Evolutionary conservation across 371 early-diverging fungal species (phyloP), one percentile per base, ranked within the genome.

Genomic region (Lichtheimia hyalospora): DNA sequence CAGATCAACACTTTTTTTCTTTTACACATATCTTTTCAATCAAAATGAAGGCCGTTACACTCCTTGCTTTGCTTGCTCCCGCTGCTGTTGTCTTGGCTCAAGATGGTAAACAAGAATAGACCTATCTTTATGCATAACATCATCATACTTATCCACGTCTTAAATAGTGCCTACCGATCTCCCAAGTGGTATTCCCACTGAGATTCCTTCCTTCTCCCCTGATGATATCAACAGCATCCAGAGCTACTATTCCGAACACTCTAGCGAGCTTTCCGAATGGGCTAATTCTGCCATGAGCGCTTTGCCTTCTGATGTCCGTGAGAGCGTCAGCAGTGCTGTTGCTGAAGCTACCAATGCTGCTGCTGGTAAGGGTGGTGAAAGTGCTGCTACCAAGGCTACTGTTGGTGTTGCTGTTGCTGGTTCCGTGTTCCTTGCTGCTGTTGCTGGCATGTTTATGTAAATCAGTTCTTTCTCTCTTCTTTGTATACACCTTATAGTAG

Each of bases 251-350:
- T 34, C 34, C 10, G 34, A 6, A 2, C 34, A 34, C 34, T 4
- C 34, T 34, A 34, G 34, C 10, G 34, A 34, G 34, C 34, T 34
- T 8, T 34, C 34, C 10, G 34, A 34, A 6, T 34, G 34, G 34
- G 34, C 34, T 10, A 34, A 34, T 2, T 34, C 34, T 34, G 34
- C 34, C 34, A 34, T 34, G 34, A 34, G 34, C 10, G 34, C 34
- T 34, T 34, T 34, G 34, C 34, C 40, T 15, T 23, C 23, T 24
- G 57, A 42, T n/a, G 44, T 56, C 5, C 42, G 39, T 7, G 34
- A 56, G 21, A 56, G 57, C 57, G 23, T 56, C 18, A 56, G 57
- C 57, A 56, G 46, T 15, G 52, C 20, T 24, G n/a, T 52, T 25
- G 52, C 52, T 8, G 28, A 3, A 15, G 14, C 16, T 16, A 52